Evolutionary conservation across 164 flowering plant species (phyloP).

Genomic region (Stephania cephalantha): DNA sequence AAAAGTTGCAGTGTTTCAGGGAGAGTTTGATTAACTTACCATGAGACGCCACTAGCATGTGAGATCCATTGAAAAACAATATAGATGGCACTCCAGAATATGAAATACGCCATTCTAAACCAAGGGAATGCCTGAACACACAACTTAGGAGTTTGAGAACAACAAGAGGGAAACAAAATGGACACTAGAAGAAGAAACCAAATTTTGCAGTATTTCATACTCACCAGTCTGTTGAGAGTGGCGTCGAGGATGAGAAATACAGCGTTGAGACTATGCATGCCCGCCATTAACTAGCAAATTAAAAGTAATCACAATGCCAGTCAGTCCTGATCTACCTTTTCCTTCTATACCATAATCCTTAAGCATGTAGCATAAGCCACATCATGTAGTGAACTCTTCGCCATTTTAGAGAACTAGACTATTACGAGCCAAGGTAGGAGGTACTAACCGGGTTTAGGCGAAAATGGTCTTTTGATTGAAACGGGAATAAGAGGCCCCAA

Average conservation of each 20-base stretch:
- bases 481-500: constrained; percentile 74
- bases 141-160: not conserved
- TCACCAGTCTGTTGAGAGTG: constrained; percentile 55
- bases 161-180: not conserved
- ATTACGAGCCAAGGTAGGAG: not conserved
- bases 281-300: constrained; percentile 46
- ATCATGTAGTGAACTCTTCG: no score
- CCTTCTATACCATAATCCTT: no score
- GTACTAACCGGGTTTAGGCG: constrained; percentile 38
- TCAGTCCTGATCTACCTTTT: no score
- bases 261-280: constrained; percentile 61
- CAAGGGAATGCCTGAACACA: constrained; percentile 52
- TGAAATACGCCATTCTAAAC: constrained; percentile 55
- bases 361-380: no score
- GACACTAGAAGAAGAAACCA: not conserved
- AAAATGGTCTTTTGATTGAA: constrained; percentile 33
- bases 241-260: constrained; percentile 57
- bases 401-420: no score
- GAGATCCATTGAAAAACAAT: constrained; percentile 59
- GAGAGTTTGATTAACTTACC: constrained; percentile 28
- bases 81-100: constrained; percentile 57
- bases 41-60: constrained; percentile 57
- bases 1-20: not conserved
- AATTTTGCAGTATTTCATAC: constrained; percentile 12
- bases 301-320: no score